Evolutionary conservation across 129 eudicot species (phyloP).

Genomic region (Centaurea solstitialis): DNA sequence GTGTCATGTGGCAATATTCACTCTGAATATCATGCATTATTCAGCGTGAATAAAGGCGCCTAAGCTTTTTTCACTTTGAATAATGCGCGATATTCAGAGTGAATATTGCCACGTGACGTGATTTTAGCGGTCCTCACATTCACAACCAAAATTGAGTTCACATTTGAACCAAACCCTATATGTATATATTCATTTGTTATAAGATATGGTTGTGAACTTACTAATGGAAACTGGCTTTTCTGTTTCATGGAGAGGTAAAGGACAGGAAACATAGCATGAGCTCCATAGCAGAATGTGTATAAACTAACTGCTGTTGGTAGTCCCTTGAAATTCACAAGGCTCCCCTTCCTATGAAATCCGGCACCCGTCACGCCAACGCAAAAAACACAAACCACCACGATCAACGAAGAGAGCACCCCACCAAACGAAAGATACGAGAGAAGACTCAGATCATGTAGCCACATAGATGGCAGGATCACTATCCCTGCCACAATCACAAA

Average conservation of each 20-base stretch:
- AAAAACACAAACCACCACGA: slow-evolving; percentile 22
- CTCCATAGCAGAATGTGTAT: slow-evolving; percentile 28
- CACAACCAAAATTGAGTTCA: too few relatives aligned
- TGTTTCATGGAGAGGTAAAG: slow-evolving; percentile 20
- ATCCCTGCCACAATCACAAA: slow-evolving; percentile 24
- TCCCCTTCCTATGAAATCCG: slow-evolving; percentile 24
- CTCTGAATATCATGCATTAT: too few relatives aligned
- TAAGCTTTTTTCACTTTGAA: too few relatives aligned
- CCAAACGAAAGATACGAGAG: slow-evolving; percentile 25
- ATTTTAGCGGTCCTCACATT: too few relatives aligned
- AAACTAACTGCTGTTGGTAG: slow-evolving; percentile 23
- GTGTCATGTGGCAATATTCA: too few relatives aligned
- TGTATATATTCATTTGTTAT: background rate
- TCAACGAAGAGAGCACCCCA: slow-evolving; percentile 22
- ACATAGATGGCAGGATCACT: slow-evolving; percentile 29
- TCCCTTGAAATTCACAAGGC: slow-evolving; percentile 22
- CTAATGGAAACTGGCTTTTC: slow-evolving; percentile 24
- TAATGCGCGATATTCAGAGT: too few relatives aligned
- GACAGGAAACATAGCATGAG: slow-evolving; percentile 26
- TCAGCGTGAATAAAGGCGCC: too few relatives aligned
- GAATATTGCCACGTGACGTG: too few relatives aligned
- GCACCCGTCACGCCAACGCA: slow-evolving; percentile 14
- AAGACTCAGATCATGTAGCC: slow-evolving; percentile 28
- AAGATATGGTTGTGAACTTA: background rate
- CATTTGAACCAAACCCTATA: too few relatives aligned